Conservation (phyloP, 306 rosid species). For the Canavalia gladiata region DNA sequence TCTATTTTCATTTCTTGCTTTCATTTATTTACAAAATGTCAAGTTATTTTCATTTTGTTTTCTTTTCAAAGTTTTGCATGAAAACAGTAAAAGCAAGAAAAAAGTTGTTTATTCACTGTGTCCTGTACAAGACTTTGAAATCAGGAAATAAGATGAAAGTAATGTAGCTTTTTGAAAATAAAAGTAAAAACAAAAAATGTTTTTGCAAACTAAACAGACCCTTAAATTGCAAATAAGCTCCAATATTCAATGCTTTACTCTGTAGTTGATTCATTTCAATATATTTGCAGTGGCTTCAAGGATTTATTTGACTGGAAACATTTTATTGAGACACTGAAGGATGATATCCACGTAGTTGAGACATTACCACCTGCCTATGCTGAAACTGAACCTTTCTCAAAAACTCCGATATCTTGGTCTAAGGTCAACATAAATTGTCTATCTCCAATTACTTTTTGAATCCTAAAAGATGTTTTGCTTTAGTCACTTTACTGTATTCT, state of each 20-base stretch:
- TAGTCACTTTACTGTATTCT: neutral
- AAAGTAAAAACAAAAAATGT: too few relatives aligned
- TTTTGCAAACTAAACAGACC: too few relatives aligned
- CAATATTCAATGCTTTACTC: neutral
- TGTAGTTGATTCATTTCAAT: slow-evolving; percentile 34
- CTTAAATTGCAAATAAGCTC: neutral
- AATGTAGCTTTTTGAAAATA: too few relatives aligned
- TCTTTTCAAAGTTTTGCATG: too few relatives aligned
- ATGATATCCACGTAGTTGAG: slow-evolving; percentile 82
- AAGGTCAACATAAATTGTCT: slow-evolving; percentile 10
- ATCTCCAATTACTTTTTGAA: neutral
- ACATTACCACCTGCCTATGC: slow-evolving; percentile 69
- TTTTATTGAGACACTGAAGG: slow-evolving; percentile 73
- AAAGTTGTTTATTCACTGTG: too few relatives aligned
- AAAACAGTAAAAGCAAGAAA: too few relatives aligned
- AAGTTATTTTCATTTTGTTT: too few relatives aligned
- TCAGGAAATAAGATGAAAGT: too few relatives aligned
- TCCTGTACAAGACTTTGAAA: too few relatives aligned
- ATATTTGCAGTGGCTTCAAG: slow-evolving; percentile 78
- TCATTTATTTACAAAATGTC: too few relatives aligned
- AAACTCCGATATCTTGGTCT: slow-evolving; percentile 23
- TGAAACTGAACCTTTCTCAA: slow-evolving; percentile 67
- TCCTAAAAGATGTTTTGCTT: neutral
- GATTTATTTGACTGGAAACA: slow-evolving; percentile 87
- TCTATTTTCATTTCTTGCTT: too few relatives aligned